These are phyloP conservation scores for Xenosphaeropsis pyriputrescens DNA, from an alignment of 2,329 filamentous ascomycete genomes.

Conservation along the genomic window DNA sequence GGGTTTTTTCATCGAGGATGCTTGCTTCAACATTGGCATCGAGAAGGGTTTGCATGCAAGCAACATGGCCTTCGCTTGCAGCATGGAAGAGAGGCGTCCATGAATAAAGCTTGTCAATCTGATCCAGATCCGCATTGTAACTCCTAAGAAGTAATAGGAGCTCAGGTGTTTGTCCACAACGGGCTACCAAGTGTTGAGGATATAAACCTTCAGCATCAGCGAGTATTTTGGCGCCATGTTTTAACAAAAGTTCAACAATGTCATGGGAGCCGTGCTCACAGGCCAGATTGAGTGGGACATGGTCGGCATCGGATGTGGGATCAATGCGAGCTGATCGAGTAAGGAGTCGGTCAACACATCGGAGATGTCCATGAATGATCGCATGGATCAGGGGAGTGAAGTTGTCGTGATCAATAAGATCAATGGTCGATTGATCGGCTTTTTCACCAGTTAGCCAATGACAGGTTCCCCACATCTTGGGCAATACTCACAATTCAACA, in stretches of 20 bases:
- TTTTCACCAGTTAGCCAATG: neutral
- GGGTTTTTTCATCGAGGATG: conserved; percentile 78
- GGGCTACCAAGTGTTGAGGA: conserved; percentile 90
- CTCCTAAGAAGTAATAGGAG: conserved; percentile 68
- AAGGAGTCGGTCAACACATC: conserved; percentile 68
- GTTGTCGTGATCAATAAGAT: conserved; percentile 89
- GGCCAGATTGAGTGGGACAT: conserved; percentile 86
- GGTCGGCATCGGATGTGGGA: conserved; percentile 72
- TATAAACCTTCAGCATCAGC: conserved; percentile 92
- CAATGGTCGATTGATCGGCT: conserved; percentile 62
- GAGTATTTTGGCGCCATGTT: conserved; percentile 67
- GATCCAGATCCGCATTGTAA: conserved; percentile 80
- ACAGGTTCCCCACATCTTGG: neutral
- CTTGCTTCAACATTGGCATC: conserved; percentile 65
- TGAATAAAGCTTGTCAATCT: conserved; percentile 88
- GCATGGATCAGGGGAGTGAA: conserved; percentile 93
- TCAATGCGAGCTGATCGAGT: conserved; percentile 71
- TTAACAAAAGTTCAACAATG: conserved; percentile 73
- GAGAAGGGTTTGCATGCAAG: conserved; percentile 70
- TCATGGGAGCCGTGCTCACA: conserved; percentile 83
- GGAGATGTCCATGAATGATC: conserved; percentile 74
- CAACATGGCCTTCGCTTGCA: conserved; percentile 87
- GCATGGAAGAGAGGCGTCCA: conserved; percentile 97
- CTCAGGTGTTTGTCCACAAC: conserved; percentile 69
- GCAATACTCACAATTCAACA: conserved; percentile 42